Percentiles rank a stretch among this genome's conserved stretches.
Conservation (phyloP, 768 basidiomycete genomes). For the Sutorius australiensis region DNA sequence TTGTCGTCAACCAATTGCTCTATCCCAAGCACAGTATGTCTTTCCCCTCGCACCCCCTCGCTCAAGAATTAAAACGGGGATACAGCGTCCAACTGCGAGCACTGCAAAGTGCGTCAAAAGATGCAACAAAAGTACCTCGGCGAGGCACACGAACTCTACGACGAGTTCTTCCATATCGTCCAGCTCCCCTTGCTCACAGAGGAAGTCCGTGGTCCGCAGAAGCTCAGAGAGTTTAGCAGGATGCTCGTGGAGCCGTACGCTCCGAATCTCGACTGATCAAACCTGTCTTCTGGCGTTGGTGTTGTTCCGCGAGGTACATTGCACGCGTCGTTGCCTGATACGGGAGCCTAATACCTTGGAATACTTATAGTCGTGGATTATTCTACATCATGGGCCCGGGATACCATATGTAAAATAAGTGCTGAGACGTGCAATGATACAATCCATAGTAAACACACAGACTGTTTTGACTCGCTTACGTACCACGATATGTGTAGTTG, state of each 20-base stretch:
- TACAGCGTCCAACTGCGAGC: constrained; percentile 87
- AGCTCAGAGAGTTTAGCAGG: constrained; percentile 87
- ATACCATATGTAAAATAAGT: constrained; percentile 10
- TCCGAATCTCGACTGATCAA: constrained; percentile 36
- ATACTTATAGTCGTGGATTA: constrained; percentile 8
- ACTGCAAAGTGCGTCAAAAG: constrained; percentile 88
- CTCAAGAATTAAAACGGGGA: neutral
- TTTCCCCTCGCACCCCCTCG: neutral
- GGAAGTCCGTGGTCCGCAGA: constrained; percentile 94
- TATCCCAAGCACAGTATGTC: constrained; percentile 85
- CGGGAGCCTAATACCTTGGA: neutral
- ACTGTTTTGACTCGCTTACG: too few species aligned
- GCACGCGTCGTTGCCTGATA: neutral
- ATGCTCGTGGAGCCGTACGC: constrained; percentile 84
- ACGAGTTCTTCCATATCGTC: constrained; percentile 97
- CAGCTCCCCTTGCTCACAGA: constrained; percentile 92
- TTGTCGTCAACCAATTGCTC: constrained; percentile 95
- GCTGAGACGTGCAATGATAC: neutral
- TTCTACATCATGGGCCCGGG: constrained; percentile 2
- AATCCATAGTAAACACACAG: neutral
- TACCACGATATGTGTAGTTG: too few species aligned
- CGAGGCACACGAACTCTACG: constrained; percentile 96
- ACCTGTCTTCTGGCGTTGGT: neutral
- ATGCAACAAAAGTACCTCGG: constrained; percentile 99
- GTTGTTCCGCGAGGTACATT: neutral